Conservation (phyloP, 2,329 filamentous ascomycete genomes). For the Kalaharituber pfeilii region DNA sequence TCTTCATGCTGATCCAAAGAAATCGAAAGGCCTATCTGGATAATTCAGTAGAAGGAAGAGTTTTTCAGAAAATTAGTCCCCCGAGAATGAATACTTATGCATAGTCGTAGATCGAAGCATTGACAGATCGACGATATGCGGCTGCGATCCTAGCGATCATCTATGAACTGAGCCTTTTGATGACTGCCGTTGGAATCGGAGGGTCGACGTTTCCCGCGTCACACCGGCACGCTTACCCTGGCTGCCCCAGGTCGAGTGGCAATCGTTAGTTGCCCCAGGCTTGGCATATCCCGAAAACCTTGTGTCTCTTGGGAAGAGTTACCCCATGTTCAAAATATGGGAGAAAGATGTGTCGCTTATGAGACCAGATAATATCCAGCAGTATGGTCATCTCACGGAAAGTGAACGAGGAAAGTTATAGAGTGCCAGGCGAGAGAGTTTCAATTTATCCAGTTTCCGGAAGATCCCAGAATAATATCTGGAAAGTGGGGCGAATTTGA, state of each 20-base stretch:
- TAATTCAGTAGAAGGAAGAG: background rate
- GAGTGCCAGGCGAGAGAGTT: background rate
- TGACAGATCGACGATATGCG: background rate
- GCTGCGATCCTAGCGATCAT: background rate
- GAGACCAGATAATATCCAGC: background rate
- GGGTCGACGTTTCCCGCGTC: background rate
- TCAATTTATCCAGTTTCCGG: slow-evolving; percentile 15
- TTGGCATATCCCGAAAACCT: background rate
- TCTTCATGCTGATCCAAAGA: background rate
- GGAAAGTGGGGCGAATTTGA: slow-evolving; percentile 23
- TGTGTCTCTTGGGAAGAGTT: background rate
- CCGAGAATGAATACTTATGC: background rate
- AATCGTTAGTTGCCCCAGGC: background rate
- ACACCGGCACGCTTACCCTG: slow-evolving; percentile 24
- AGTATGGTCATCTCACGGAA: background rate
- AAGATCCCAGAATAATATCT: slow-evolving; percentile 25
- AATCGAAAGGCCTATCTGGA: background rate
- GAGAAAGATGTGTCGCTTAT: background rate
- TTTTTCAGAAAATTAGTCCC: background rate
- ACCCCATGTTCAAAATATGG: background rate
- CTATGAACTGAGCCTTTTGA: background rate
- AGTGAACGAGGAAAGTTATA: slow-evolving; percentile 5
- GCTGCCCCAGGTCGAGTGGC: slow-evolving; percentile 22
- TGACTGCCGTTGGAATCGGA: background rate
- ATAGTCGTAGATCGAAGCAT: background rate